A percentile compares a stretch with the other conserved stretches of the same genome.
Evolutionary conservation across 768 basidiomycete genomes (phyloP).

Genomic region (Suillus occidentalis): DNA sequence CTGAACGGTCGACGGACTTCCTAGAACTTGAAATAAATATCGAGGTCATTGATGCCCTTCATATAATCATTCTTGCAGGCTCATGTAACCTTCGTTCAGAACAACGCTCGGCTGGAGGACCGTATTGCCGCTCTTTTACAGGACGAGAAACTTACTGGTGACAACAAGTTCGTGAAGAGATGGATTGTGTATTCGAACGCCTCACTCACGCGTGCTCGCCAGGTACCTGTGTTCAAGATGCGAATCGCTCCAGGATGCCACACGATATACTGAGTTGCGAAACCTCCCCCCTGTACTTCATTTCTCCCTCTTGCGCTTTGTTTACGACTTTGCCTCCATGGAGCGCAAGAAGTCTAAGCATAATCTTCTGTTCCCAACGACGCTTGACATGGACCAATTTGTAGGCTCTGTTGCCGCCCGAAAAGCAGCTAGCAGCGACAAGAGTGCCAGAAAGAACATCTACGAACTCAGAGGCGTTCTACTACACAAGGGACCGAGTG

Average conservation of each 20-base stretch:
- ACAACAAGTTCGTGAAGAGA: constrained; percentile 63
- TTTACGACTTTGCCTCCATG: constrained; percentile 76
- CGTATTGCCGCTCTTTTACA: constrained; percentile 64
- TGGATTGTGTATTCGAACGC: not conserved
- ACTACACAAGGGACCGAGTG: constrained; percentile 88
- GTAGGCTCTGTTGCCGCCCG: constrained; percentile 36
- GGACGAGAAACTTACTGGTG: constrained; percentile 73
- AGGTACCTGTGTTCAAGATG: constrained; percentile 86
- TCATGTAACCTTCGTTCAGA: constrained; percentile 38
- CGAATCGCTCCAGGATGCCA: constrained; percentile 71
- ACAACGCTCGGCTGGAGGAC: constrained; percentile 71
- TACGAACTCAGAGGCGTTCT: constrained; percentile 88
- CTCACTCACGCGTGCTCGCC: constrained; percentile 5
- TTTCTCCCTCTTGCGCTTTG: constrained; percentile 91
- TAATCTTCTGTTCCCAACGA: constrained; percentile 71
- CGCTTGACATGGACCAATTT: constrained; percentile 72
- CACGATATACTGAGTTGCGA: constrained; percentile 68
- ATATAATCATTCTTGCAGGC: constrained; percentile 1
- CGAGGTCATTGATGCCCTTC: constrained; percentile 43
- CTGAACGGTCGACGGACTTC: constrained; percentile 72
- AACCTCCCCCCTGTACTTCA: constrained; percentile 85
- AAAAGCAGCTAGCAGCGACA: constrained; percentile 16
- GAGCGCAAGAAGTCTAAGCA: constrained; percentile 89
- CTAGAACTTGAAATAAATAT: constrained; percentile 88
- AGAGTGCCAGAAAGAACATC: constrained; percentile 30